Evolutionary conservation across 2,329 filamentous ascomycete genomes (phyloP).

Genomic region (Aspergillus latus): DNA sequence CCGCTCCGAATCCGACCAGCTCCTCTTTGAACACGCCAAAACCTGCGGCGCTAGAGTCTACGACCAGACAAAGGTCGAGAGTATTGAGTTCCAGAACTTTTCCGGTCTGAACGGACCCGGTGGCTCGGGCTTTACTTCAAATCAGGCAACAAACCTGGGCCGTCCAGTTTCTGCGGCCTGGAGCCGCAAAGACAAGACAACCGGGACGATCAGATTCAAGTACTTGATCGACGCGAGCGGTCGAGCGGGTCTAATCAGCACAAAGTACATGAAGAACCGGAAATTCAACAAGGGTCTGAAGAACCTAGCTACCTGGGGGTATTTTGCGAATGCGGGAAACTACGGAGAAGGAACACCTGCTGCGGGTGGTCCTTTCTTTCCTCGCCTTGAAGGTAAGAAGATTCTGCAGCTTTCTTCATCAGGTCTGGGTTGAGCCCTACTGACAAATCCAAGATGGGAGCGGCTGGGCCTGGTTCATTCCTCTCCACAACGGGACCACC

Average conservation of each 20-base stretch:
- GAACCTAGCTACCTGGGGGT: constrained; percentile 53
- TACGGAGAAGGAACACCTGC: constrained; percentile 12
- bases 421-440: neutral
- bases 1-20: neutral
- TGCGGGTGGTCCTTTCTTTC: constrained; percentile 18
- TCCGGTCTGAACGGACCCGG: neutral
- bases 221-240: constrained; percentile 54
- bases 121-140: neutral
- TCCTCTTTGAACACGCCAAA: neutral
- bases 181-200: neutral
- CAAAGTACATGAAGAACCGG: constrained; percentile 47
- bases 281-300: constrained; percentile 50
- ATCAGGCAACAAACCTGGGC: neutral
- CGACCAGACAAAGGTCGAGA: neutral
- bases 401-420: neutral
- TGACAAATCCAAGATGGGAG: constrained; percentile 38
- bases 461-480: constrained; percentile 55
- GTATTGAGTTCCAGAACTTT: neutral
- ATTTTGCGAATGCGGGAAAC: constrained; percentile 39
- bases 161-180: neutral
- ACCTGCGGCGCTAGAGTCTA: neutral
- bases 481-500: constrained; percentile 47
- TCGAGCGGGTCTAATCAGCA: constrained; percentile 47
- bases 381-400: constrained; percentile 12
- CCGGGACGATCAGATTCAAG: constrained; percentile 47